phyloP scores from a whole-genome alignment of 208 protist genomes.

The Jaenimonas drosophilae region DNA sequence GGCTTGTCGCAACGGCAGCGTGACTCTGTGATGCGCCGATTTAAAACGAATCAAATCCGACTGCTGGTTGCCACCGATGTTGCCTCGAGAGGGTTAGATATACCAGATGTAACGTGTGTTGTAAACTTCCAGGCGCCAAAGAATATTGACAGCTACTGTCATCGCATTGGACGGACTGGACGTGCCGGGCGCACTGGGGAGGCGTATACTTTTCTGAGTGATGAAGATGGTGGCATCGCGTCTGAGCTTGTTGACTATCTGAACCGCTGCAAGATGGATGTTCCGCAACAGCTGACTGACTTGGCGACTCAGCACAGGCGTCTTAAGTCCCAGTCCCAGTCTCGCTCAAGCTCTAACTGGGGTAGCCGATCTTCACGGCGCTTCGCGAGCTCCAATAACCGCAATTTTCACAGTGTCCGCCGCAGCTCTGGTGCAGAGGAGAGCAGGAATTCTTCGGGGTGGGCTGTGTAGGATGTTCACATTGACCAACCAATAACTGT shows the following conservation, averaged over 20 bases:
- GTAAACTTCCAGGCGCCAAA: conserved; percentile 91
- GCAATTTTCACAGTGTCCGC: too few relatives aligned
- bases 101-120: conserved; percentile 90
- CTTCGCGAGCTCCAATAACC: too few relatives aligned
- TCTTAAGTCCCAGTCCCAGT: too few relatives aligned
- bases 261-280: conserved; percentile 40
- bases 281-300: conserved; percentile 31
- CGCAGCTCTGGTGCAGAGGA: too few relatives aligned
- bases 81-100: conserved; percentile 92
- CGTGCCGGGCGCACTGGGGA: conserved; percentile 79
- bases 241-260: conserved; percentile 65
- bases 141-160: conserved; percentile 92
- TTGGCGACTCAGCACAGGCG: conserved; percentile 27
- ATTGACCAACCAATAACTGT: too few relatives aligned
- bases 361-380: too few relatives aligned
- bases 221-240: conserved; percentile 36
- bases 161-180: conserved; percentile 93
- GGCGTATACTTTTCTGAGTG: conserved; percentile 79
- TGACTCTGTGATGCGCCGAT: conserved; percentile 82
- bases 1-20: conserved; percentile 88
- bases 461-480: too few relatives aligned
- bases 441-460: too few relatives aligned
- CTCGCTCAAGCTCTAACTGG: too few relatives aligned
- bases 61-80: conserved; percentile 93
- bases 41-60: conserved; percentile 80